These are phyloP conservation scores for Entrophospora sp. DNA, from an alignment of 192 early-diverging fungal genomes.

Conservation along the genomic window DNA sequence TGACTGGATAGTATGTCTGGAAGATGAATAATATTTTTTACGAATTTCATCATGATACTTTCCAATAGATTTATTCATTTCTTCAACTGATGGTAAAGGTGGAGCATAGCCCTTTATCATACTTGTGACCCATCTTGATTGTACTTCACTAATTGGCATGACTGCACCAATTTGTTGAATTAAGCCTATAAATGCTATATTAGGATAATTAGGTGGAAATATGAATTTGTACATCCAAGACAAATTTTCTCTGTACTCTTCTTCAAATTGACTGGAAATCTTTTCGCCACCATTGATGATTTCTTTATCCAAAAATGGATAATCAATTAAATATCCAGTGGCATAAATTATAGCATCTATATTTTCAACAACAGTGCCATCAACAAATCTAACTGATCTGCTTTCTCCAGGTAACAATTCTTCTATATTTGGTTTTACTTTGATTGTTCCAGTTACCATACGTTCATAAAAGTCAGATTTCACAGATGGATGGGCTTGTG, in stretches of 20 bases:
- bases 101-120: constrained; percentile 29
- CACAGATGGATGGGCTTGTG: constrained; percentile 38
- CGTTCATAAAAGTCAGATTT: constrained; percentile 40
- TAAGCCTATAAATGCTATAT: constrained; percentile 53
- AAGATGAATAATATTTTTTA: constrained; percentile 20
- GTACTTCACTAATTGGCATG: constrained; percentile 48
- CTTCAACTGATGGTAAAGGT: constrained; percentile 29
- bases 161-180: constrained; percentile 45
- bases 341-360: constrained; percentile 53
- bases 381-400: constrained; percentile 43
- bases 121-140: constrained; percentile 39
- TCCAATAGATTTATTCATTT: constrained; percentile 40
- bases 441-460: constrained; percentile 43
- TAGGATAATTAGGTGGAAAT: constrained; percentile 37
- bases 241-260: constrained; percentile 31
- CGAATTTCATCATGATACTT: constrained; percentile 18
- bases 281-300: constrained; percentile 34
- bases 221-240: constrained; percentile 52
- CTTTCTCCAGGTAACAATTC: constrained; percentile 29
- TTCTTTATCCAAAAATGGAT: constrained; percentile 38
- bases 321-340: constrained; percentile 51
- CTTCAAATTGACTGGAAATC: constrained; percentile 19
- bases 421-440: constrained; percentile 38
- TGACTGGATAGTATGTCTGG: constrained; percentile 46
- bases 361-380: constrained; percentile 39